Percentiles rank a stretch among this genome's conserved stretches.
Conservation (phyloP, 257 asterid species). For the Petunia secreta region DNA sequence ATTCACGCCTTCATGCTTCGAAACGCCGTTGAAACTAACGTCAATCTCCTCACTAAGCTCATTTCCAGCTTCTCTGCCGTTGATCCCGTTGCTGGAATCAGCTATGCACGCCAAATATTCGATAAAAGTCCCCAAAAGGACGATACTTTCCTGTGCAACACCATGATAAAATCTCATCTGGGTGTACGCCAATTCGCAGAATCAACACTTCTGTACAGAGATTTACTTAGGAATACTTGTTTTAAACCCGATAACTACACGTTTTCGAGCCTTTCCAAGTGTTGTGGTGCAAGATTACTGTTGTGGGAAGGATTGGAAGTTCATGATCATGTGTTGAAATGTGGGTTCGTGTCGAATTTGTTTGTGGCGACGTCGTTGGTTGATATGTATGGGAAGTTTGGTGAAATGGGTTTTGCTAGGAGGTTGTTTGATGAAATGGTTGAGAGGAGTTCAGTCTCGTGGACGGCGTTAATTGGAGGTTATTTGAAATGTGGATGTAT, state of each 20-base stretch:
- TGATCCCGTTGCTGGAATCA: conserved; percentile 52
- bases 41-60: conserved; percentile 76
- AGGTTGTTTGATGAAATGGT: conserved; percentile 79
- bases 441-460: conserved; percentile 69
- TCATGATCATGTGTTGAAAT: conserved; percentile 66
- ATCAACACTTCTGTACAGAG: conserved; percentile 47
- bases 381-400: conserved; percentile 89
- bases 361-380: conserved; percentile 80
- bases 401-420: conserved; percentile 58
- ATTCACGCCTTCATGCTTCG: conserved; percentile 79
- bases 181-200: conserved; percentile 48
- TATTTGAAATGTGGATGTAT: conserved; percentile 65
- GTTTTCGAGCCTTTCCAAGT: conserved; percentile 74
- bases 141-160: conserved; percentile 79
- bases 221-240: conserved; percentile 49
- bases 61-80: conserved; percentile 54
- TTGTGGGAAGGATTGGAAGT: conserved; percentile 65
- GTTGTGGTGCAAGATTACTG: conserved; percentile 59
- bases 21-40: conserved; percentile 58
- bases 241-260: conserved; percentile 82
- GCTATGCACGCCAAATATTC: conserved; percentile 72
- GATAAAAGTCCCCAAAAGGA: conserved; percentile 49
- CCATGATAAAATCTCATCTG: conserved; percentile 85
- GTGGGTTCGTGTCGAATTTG: conserved; percentile 63
- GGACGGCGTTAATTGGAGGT: conserved; percentile 89